A percentile compares a stretch with the other conserved stretches of the same genome.
These are phyloP conservation scores for Aspergillus persii DNA, from an alignment of 2,329 filamentous ascomycete species.

Conservation along the genomic window DNA sequence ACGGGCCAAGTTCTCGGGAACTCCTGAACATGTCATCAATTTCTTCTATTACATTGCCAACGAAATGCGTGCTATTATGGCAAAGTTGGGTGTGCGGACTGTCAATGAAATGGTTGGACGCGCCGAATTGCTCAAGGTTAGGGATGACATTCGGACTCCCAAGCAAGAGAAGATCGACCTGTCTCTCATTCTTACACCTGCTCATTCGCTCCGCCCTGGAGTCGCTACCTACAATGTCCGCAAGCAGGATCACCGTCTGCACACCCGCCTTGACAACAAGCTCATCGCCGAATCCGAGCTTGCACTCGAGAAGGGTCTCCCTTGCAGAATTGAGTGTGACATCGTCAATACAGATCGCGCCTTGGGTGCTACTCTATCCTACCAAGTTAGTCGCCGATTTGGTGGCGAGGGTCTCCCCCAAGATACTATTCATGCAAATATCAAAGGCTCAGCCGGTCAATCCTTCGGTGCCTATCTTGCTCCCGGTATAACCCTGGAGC, in stretches of 20 bases:
- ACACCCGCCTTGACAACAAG: slow-evolving; percentile 93
- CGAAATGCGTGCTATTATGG: slow-evolving; percentile 95
- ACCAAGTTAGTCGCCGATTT: slow-evolving; percentile 90
- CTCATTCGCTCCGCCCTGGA: slow-evolving; percentile 90
- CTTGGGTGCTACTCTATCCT: slow-evolving; percentile 88
- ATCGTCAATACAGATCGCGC: slow-evolving; percentile 96
- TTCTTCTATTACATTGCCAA: slow-evolving; percentile 99
- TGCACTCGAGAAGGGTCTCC: slow-evolving; percentile 89
- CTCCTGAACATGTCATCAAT: slow-evolving; percentile 95
- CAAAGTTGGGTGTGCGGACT: slow-evolving; percentile 87
- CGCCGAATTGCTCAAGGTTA: slow-evolving; percentile 79
- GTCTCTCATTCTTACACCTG: slow-evolving; percentile 87
- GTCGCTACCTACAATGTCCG: slow-evolving; percentile 97
- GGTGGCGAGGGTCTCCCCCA: slow-evolving; percentile 84
- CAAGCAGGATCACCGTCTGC: slow-evolving; percentile 94
- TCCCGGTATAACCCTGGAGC: slow-evolving; percentile 87
- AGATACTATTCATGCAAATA: slow-evolving; percentile 94
- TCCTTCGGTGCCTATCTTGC: slow-evolving; percentile 95
- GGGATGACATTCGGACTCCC: slow-evolving; percentile 79
- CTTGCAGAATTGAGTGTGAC: slow-evolving; percentile 90
- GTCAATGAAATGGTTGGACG: slow-evolving; percentile 98
- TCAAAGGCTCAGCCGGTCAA: slow-evolving; percentile 93
- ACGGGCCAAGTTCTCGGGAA: slow-evolving; percentile 88
- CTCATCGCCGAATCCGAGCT: slow-evolving; percentile 93
- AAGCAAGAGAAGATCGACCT: slow-evolving; percentile 94